phyloP scores from a whole-genome alignment of 2,329 filamentous ascomycete species.

The Ceratocystis lukuohia region DNA sequence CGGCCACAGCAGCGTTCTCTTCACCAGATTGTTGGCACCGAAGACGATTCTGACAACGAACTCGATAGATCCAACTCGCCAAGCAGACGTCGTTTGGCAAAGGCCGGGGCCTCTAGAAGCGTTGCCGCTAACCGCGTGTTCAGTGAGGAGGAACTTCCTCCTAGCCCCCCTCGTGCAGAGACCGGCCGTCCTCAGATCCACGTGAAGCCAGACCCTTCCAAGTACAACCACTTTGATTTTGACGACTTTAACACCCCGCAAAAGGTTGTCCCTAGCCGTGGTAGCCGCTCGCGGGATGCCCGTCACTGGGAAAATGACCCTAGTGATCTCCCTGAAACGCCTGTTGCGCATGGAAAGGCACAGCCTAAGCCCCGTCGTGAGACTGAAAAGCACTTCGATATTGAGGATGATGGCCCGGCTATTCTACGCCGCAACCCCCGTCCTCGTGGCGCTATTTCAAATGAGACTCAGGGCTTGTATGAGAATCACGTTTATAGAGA shows the following conservation, averaged over 20 bases:
- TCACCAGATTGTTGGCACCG: conserved; percentile 55
- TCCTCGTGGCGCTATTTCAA: conserved; percentile 52
- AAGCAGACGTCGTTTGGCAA: conserved; percentile 33
- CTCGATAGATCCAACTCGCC: conserved; percentile 39
- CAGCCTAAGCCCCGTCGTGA: conserved; percentile 59
- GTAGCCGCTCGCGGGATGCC: conserved; percentile 50
- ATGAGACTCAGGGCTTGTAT: conserved; percentile 41
- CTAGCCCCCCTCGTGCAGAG: conserved; percentile 37
- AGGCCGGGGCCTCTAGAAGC: conserved; percentile 41
- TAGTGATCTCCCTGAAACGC: conserved; percentile 37
- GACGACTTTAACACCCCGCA: conserved; percentile 74
- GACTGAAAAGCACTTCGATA: conserved; percentile 69
- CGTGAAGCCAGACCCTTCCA: conserved; percentile 16
- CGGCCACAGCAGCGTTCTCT: conserved; percentile 53
- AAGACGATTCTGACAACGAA: conserved; percentile 29
- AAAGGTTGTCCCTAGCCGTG: conserved; percentile 51
- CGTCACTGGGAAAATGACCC: conserved; percentile 67
- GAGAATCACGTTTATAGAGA: conserved; percentile 60
- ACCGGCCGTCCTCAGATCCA: conserved; percentile 23
- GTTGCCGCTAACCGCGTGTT: conserved; percentile 45
- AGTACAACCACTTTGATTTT: conserved; percentile 35
- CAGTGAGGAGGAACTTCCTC: conserved; percentile 49
- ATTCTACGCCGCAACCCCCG: conserved; percentile 37
- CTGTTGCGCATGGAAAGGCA: conserved; percentile 38
- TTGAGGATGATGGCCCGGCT: conserved; percentile 50